Conservation (phyloP, 495 filamentous ascomycete genomes). For the Xylaria castorea region DNA sequence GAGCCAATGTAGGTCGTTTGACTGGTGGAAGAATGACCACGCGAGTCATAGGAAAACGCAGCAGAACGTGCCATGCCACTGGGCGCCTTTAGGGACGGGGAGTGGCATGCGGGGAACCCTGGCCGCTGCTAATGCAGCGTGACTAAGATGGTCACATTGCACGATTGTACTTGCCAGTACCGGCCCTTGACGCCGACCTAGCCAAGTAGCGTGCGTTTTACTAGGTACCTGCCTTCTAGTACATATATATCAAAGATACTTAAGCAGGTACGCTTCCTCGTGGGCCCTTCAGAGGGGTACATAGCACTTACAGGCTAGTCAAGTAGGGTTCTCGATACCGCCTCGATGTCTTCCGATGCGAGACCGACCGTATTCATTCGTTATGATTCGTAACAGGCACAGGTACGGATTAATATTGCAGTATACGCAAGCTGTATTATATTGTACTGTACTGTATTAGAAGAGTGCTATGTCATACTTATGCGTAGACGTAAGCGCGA, state of each 20-base stretch:
- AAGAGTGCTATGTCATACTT: background rate
- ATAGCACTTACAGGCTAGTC: background rate
- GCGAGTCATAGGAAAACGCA: background rate
- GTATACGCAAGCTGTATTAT: background rate
- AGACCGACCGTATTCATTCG: background rate
- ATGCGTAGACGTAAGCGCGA: background rate
- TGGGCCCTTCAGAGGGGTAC: background rate
- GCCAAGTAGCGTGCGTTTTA: background rate
- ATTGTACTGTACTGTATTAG: background rate
- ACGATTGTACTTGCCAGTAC: background rate
- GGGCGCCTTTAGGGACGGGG: background rate
- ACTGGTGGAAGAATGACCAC: constrained; percentile 20
- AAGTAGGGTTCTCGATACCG: background rate
- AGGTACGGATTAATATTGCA: background rate
- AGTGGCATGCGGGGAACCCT: constrained; percentile 21
- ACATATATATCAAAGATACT: background rate
- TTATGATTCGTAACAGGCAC: background rate
- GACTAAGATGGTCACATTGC: constrained; percentile 7
- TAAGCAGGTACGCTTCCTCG: background rate
- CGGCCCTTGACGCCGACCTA: background rate
- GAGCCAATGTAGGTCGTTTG: constrained; percentile 4
- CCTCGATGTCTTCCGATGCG: background rate
- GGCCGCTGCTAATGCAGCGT: constrained; percentile 17
- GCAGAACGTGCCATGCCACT: too few species aligned
- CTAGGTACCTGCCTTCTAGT: too few species aligned